Evolutionary conservation across 2,329 filamentous ascomycete species (phyloP), one percentile per base, ranked within the genome.

Genomic region (Exophiala mesophila): DNA sequence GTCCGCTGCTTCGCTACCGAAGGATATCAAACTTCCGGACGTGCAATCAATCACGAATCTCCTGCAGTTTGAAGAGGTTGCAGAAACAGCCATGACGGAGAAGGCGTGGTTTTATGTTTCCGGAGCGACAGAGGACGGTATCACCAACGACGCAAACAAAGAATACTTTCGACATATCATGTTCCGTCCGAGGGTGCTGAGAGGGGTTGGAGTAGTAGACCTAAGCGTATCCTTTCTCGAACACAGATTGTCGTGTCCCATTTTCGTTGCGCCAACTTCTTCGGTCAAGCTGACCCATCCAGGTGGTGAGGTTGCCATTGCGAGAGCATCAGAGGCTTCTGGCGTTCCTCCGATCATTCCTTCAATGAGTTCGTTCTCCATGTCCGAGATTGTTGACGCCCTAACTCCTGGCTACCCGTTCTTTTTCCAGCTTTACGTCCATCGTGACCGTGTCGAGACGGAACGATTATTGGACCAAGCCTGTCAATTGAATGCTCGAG

Each of bases 41-140:
- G n/a, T n/a, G n/a, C n/a, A n/a, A n/a, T n/a, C n/a, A n/a, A n/a
- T n/a, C n/a, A n/a, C n/a, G n/a, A n/a, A n/a, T n/a, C n/a, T n/a
- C n/a, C n/a, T n/a, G n/a, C n/a, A n/a, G n/a, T 83, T 83, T 55
- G 72, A 77, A 38, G 45, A 63, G 8, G 76, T 73, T 0, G 80
- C 80, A 3, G 69, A 71, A 12, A 64, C 66, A 18, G 73, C 71
- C 4, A 68, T 81, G 35, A 69, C 70, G 6, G 70, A 73, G 16
- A 84, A 85, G 55, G 76, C 80, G n/a, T 83, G 78, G 77, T 81
- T 80, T 0, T 85, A 83, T 55, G 76, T 80, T 57, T 82, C 77
- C 15, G 82, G 78, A 6, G 81, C 80, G 2, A 76, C 80, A 8
- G 83, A 78, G 4, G 81, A 71, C 72, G 54, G 74, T 3, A 77